Conservation (phyloP, 129 eudicot species). For the Erigeron canadensis region DNA sequence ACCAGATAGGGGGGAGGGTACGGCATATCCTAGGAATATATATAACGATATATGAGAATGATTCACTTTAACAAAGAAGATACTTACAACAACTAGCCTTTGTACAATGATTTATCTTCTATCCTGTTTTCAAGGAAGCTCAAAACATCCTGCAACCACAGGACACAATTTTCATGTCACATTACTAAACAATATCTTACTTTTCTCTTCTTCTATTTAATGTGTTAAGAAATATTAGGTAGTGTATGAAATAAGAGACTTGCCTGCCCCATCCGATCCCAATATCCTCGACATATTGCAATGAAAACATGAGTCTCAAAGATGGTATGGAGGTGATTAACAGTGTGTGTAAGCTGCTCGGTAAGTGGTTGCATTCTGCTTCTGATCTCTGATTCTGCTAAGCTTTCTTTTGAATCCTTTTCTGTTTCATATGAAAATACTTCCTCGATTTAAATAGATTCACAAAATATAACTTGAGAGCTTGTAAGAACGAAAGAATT, state of each 20-base stretch:
- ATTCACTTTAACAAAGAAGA: background rate
- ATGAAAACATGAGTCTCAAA: conserved; percentile 67
- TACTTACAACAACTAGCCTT: conserved; percentile 81
- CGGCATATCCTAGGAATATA: too few species aligned
- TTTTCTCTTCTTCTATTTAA: too few species aligned
- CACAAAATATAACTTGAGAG: background rate
- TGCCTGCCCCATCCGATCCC: conserved; percentile 91
- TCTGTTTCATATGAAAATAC: conserved; percentile 37
- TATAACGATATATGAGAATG: too few species aligned
- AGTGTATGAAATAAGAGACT: background rate
- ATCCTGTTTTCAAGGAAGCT: conserved; percentile 79
- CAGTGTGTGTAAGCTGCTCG: conserved; percentile 56
- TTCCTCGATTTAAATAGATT: background rate
- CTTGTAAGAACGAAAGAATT: background rate
- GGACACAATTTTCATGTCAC: conserved; percentile 23
- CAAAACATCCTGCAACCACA: conserved; percentile 64
- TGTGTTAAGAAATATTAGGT: background rate
- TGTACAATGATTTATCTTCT: conserved; percentile 76
- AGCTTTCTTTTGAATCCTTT: conserved; percentile 67
- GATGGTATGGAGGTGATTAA: conserved; percentile 61
- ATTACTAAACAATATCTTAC: background rate
- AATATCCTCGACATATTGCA: conserved; percentile 67
- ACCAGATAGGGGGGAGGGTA: too few species aligned
- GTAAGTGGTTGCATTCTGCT: conserved; percentile 67
- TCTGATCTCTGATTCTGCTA: conserved; percentile 62